These are phyloP conservation scores for Zygotorulaspora danielsina DNA, from an alignment of 805 yeast species.

Conservation along the genomic window DNA sequence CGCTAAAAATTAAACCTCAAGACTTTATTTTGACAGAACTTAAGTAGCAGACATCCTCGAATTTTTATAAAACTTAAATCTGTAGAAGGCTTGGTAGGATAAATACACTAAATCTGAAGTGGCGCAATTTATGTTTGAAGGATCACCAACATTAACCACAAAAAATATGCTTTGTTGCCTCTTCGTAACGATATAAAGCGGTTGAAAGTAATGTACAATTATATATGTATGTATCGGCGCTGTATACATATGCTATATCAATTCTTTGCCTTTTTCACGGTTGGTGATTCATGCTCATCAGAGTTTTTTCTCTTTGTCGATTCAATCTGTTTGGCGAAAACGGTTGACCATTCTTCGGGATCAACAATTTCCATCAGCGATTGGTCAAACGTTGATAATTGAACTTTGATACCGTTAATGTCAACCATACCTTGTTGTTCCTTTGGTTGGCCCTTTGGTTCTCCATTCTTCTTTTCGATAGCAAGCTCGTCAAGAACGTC, in stretches of 20 bases:
- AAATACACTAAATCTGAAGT: no score
- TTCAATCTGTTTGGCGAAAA: conserved; percentile 55
- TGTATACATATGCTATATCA: conserved; percentile 4
- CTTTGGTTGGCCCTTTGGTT: conserved; percentile 14
- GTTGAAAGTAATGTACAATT: conserved; percentile 9
- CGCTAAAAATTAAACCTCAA: no score
- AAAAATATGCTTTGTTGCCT: no score
- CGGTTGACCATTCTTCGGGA: conserved; percentile 59
- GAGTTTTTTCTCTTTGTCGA: conserved; percentile 36
- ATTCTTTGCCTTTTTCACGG: conserved; percentile 26
- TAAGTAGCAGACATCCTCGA: no score
- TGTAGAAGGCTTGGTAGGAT: no score
- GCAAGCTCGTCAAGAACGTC: conserved; percentile 40
- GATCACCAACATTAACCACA: no score
- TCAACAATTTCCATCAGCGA: conserved; percentile 81
- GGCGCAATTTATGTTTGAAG: no score
- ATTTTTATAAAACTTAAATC: no score
- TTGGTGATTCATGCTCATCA: conserved; percentile 12
- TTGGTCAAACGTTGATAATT: conserved; percentile 60
- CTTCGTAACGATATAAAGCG: no score
- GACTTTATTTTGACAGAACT: no score
- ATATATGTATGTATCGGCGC: conserved; percentile 1
- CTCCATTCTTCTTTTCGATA: conserved; percentile 24
- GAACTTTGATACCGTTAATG: conserved; percentile 40
- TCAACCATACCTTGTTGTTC: conserved; percentile 28